phyloP scores from a whole-genome alignment of 257 asterid species.

The Capsicum chinense region DNA sequence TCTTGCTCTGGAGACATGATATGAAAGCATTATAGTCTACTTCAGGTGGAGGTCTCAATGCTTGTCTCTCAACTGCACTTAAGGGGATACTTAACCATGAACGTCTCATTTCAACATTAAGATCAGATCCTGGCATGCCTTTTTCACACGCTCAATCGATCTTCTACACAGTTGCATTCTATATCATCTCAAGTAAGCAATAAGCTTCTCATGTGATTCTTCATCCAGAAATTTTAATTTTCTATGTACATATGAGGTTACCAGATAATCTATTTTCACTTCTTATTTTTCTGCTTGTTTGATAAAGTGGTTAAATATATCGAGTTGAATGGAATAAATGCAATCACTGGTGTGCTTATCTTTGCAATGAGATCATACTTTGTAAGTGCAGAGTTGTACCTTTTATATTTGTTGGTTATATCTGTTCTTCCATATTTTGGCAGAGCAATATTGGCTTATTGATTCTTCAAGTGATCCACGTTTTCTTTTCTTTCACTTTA shows the following conservation, averaged over 20 bases:
- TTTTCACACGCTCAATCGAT: too few relatives aligned
- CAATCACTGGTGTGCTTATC: conserved; percentile 47
- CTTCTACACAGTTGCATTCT: too few relatives aligned
- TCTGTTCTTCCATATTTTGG: too few relatives aligned
- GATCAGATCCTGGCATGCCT: too few relatives aligned
- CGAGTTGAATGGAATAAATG: conserved; percentile 53
- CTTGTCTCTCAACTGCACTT: conserved; percentile 47
- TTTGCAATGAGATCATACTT: conserved; percentile 58
- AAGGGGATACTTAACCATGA: neutral
- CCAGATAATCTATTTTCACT: too few relatives aligned
- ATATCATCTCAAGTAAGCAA: too few relatives aligned
- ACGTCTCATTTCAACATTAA: too few relatives aligned
- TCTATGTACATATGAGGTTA: too few relatives aligned
- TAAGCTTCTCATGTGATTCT: too few relatives aligned
- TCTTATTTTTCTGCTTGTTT: too few relatives aligned
- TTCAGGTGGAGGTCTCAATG: conserved; percentile 50
- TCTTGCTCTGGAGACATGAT: conserved; percentile 71
- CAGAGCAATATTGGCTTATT: neutral
- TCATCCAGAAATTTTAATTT: too few relatives aligned
- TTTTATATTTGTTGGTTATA: neutral
- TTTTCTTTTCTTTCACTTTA: conserved; percentile 6
- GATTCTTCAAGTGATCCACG: neutral
- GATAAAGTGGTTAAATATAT: too few relatives aligned
- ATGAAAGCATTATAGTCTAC: conserved; percentile 69
- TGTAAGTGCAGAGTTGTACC: conserved; percentile 47